Conservation (phyloP, 2,329 filamentous ascomycete species). For the Fusarium guadeloupense region DNA sequence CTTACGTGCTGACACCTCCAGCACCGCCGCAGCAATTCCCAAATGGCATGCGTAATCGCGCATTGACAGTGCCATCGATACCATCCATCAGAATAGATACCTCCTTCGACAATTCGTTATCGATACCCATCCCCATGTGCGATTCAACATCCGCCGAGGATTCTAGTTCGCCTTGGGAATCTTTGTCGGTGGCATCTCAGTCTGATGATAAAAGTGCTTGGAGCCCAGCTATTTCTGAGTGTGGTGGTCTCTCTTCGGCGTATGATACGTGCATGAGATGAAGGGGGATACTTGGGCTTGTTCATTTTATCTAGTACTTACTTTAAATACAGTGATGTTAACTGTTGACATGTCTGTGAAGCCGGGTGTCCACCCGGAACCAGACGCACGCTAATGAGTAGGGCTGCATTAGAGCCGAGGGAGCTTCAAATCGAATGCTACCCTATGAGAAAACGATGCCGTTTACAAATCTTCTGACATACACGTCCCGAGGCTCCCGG, state of each 20-base stretch:
- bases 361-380: too few relatives aligned
- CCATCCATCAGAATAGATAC: conserved; percentile 25
- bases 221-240: conserved; percentile 27
- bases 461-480: neutral
- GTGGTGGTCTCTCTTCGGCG: conserved; percentile 9
- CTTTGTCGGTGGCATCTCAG: conserved; percentile 14
- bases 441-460: neutral
- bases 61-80: conserved; percentile 14
- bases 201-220: conserved; percentile 17
- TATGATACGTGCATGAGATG: conserved; percentile 24
- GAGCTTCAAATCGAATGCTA: conserved; percentile 11
- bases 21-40: conserved; percentile 2
- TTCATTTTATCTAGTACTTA: too few relatives aligned
- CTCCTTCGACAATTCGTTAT: conserved; percentile 7
- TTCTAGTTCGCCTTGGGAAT: conserved; percentile 27
- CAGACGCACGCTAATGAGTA: conserved; percentile 11
- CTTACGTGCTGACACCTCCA: conserved; percentile 3
- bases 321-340: too few relatives aligned
- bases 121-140: neutral
- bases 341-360: too few relatives aligned
- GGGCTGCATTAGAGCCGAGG: conserved; percentile 16
- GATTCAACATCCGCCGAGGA: conserved; percentile 32
- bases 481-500: conserved; percentile 14
- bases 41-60: neutral
- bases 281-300: neutral